Evolutionary conservation across 768 basidiomycete species (phyloP), one percentile per base, ranked within the genome.

Genomic region (Tulasnella sp.): DNA sequence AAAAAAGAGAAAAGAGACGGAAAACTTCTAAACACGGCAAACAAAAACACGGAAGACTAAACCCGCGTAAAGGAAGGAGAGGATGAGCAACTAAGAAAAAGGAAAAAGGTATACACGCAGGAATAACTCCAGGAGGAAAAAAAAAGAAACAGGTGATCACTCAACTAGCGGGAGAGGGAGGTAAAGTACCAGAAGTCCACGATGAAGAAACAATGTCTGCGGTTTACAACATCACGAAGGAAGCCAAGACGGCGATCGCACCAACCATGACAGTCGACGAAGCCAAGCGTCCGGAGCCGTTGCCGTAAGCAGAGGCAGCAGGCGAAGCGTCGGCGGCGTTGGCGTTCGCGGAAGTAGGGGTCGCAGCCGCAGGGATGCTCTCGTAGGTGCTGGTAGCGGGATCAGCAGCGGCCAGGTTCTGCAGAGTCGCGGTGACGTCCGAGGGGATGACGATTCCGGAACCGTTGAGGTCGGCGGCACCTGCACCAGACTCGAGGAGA

Each of bases 401-500:
- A 2, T 27, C 38, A 34, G 75, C 24, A 31, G 76, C 36, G 16
- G 76, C 48, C 76, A 77, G 39, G 71, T 74, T 48, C 68, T 68
- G 36, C 68, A 75, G 3, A 39, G 73, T 75, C 71, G 34, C 27
- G 40, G 77, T 78, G 48, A 81, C 68, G 56, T 81, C 80, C n/a
- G 78, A 16, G 24, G 80, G 80, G 79, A 81, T 44, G 79, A 48
- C 68, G 79, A 81, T 72, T 48, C 44, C 42, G 21, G 46, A 31
- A n/a, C 76, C 52, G 56, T 80, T 68, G 52, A 44, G 24, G 72
- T 39, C 77, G 38, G 71, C 40, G 12, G 78, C 78, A 18, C 80
- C 80, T 72, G 42, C 16, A n/a, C 89, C 87, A 5, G 84, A 83
- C 74, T 86, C 84, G 81, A 93, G 80, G 58, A 87, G 83, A 75